Evolutionary conservation across 2,329 filamentous ascomycete species (phyloP).

Genomic region (Hypocrella siamensis): DNA sequence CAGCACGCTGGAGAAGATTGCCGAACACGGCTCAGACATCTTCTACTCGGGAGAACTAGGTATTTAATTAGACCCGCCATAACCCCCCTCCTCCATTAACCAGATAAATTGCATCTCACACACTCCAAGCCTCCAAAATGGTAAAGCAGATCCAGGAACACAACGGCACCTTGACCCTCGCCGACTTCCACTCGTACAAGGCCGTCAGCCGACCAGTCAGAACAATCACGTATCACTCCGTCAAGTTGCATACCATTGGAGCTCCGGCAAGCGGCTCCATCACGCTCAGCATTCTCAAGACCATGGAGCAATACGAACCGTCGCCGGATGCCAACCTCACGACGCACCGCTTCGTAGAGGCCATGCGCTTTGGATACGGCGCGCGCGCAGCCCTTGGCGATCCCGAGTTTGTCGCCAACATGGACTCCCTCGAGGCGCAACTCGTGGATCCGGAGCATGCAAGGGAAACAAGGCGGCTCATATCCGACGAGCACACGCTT

Average conservation of each 20-base stretch:
- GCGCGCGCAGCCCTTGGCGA: conserved; percentile 68
- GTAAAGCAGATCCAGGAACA: conserved; percentile 49
- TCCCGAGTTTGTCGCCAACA: conserved; percentile 52
- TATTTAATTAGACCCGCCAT: conserved; percentile 6
- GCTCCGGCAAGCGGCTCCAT: conserved; percentile 70
- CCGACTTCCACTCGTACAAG: conserved; percentile 60
- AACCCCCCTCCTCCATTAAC: background rate
- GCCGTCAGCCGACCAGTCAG: conserved; percentile 49
- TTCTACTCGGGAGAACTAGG: conserved; percentile 60
- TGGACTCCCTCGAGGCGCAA: conserved; percentile 45
- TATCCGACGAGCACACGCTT: conserved; percentile 56
- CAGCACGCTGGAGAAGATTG: conserved; percentile 60
- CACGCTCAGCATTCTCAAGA: conserved; percentile 62
- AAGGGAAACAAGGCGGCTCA: conserved; percentile 43
- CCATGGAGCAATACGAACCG: conserved; percentile 58
- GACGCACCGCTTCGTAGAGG: conserved; percentile 72
- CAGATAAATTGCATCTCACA: conserved; percentile 6
- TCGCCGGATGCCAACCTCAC: conserved; percentile 43
- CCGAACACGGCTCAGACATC: conserved; percentile 51
- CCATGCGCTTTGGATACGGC: conserved; percentile 80
- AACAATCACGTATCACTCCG: conserved; percentile 51
- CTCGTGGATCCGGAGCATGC: conserved; percentile 52
- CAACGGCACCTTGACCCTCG: conserved; percentile 75
- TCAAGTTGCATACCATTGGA: conserved; percentile 51
- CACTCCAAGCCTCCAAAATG: conserved; percentile 49